Evolutionary conservation across 2,329 filamentous ascomycete species (phyloP), one percentile per base, ranked within the genome.

Genomic region (Fusarium coffeatum): DNA sequence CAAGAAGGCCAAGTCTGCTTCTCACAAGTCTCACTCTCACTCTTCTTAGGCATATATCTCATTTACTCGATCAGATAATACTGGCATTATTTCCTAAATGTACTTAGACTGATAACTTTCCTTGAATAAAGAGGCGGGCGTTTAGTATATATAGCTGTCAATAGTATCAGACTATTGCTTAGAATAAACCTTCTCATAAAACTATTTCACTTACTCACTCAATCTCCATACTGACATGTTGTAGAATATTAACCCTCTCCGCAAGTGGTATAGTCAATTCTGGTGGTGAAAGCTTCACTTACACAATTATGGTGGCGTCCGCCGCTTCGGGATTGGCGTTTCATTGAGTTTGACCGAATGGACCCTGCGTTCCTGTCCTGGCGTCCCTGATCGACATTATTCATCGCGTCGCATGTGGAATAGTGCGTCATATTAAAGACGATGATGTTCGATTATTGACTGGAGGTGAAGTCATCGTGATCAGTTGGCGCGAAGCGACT

Each of bases 41-140:
- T 32, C 60, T 23, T 32, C 53, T 16, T 65, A 53, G 13, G 9
- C 20, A 18, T 28, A 9, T 16, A 2, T 7, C 16, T 23, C 6
- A 25, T n/a, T 23, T 9, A 13, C 25, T 1, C 2, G 2, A 20
- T 40, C 34, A n/a, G 34, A 37, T n/a, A 37, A 37, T 3, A 32
- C 16, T 41, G 12, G 28, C 23, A n/a, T 34, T 25, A 9, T 53
- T 53, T 42, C 49, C 34, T 22, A 20, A 49, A 40, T 49, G 23
- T 37, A 56, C 15, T 22, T 56, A 50, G 54, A 56, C 43, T 16
- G 20, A 6, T 10, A 4, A 42, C 49, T 28, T 40, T 48, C 41
- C 25, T 40, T 46, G 12, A 40, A 56, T 40, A 9, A 8, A 20
- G 15, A n/a, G 16, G 28, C 3, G 13, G 55, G 20, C 25, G 30